Evolutionary conservation across 768 basidiomycete genomes (phyloP).

Genomic region (Chalciporus chontae): DNA sequence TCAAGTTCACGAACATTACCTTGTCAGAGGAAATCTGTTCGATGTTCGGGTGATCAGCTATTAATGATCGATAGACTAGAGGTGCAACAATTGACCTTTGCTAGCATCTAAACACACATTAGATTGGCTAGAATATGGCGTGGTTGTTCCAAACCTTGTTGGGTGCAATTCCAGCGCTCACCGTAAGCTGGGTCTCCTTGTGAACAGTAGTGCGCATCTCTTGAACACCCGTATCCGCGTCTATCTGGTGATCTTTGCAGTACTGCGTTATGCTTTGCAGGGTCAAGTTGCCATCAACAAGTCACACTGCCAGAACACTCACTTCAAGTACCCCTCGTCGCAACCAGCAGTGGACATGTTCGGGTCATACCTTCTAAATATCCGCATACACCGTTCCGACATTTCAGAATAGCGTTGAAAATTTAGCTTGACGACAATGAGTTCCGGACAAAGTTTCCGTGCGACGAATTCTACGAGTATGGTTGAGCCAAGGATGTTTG

Average conservation of each 20-base stretch:
- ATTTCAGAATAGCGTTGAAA: slow-evolving; percentile 64
- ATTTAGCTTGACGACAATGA: slow-evolving; percentile 63
- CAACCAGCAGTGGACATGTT: slow-evolving; percentile 73
- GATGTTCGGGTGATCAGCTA: slow-evolving; percentile 4
- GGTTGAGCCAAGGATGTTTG: not conserved
- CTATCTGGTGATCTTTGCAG: slow-evolving; percentile 62
- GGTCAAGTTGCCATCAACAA: slow-evolving; percentile 7
- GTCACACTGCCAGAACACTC: slow-evolving; percentile 19
- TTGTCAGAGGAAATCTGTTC: slow-evolving; percentile 88
- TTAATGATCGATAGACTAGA: not conserved
- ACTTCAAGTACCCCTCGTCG: slow-evolving; percentile 94
- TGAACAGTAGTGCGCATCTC: slow-evolving; percentile 74
- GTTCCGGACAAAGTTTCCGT: slow-evolving; percentile 87
- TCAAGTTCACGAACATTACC: slow-evolving; percentile 33
- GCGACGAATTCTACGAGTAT: slow-evolving; percentile 73
- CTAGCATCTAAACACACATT: slow-evolving; percentile 63
- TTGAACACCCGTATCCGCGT: slow-evolving; percentile 70
- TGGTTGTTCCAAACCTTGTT: slow-evolving; percentile 65
- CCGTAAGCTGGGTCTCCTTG: slow-evolving; percentile 80
- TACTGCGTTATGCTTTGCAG: slow-evolving; percentile 73
- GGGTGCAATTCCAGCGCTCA: slow-evolving; percentile 93
- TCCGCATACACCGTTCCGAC: slow-evolving; percentile 67
- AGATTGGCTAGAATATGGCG: slow-evolving; percentile 9
- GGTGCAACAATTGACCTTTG: slow-evolving; percentile 57
- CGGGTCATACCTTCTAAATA: slow-evolving; percentile 70